Conservation (phyloP, 768 basidiomycete genomes). For the Cantharellus cinnabarinus region DNA sequence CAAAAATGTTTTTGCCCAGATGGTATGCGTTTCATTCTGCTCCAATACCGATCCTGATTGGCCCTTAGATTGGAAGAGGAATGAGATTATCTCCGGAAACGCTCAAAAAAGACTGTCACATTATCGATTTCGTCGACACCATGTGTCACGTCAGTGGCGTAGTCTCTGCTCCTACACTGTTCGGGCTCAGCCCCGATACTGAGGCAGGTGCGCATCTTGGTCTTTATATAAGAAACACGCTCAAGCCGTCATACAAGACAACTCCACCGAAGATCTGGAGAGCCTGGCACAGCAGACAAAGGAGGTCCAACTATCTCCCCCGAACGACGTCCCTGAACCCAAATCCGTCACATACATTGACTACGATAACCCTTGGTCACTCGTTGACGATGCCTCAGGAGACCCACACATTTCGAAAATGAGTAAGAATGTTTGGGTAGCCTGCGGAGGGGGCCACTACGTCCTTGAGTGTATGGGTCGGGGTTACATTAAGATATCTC, state of each 20-base stretch:
- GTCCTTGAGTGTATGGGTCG: constrained; percentile 56
- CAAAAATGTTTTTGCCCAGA: constrained; percentile 76
- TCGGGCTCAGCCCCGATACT: constrained; percentile 61
- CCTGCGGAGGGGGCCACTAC: constrained; percentile 48
- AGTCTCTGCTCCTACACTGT: constrained; percentile 60
- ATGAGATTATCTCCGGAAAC: constrained; percentile 68
- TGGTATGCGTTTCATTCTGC: constrained; percentile 30
- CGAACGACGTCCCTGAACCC: constrained; percentile 26
- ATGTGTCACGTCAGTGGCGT: constrained; percentile 45
- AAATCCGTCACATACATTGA: constrained; percentile 53
- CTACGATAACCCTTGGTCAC: constrained; percentile 37
- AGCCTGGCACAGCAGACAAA: not conserved
- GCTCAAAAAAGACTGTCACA: constrained; percentile 63
- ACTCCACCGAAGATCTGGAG: not conserved
- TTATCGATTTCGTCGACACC: constrained; percentile 84
- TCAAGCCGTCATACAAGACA: not conserved
- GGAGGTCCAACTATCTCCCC: not conserved
- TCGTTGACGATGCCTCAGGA: constrained; percentile 23
- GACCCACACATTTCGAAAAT: constrained; percentile 33
- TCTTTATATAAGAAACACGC: not conserved
- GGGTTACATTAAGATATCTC: constrained; percentile 44
- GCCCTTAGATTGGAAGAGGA: constrained; percentile 64
- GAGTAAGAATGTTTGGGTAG: constrained; percentile 57
- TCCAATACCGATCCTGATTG: not conserved
- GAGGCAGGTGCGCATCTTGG: constrained; percentile 29